Evolutionary conservation across 179 eudicot species (phyloP), one percentile per base, ranked within the genome.

Genomic region (Sideroxylon spinosum): DNA sequence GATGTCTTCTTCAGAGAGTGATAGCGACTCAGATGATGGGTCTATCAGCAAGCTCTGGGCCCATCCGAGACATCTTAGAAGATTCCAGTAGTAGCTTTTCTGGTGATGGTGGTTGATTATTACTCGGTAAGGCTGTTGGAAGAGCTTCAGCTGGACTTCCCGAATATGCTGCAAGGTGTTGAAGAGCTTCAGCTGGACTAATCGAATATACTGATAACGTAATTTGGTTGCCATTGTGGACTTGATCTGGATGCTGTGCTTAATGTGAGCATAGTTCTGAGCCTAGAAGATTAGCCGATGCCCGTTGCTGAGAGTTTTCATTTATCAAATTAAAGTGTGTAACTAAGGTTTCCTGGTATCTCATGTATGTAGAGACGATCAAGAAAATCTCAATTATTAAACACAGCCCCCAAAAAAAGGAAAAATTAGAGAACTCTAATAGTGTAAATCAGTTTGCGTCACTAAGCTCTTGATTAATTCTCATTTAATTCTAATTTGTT

Each of bases 1-100:
- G 50, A 62, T 71, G 17, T 55, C 81, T 71, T 86, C 90, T 63
- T 87, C 88, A 6, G 94, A 90, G n/a, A 87, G 88, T 75, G 96
- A 91, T 61, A 86, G 85, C 61, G 93, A 86, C 68, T 83, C 87
- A 56, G 91, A 91, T 62, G 92, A 81, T 49, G 88, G 71, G 25
- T 56, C 32, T 64, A 49, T 55, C 61, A 74, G 72, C 22, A 84
- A 73, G 86, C 81, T 87, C 26, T 87, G 92, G 95, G 84, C 87
- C 13, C 73, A 78, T 83, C 77, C 67, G 28, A 75, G 75, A 71
- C 70, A 22, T 20, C 74, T 68, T 67, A 32, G 25, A 0, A 28
- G 63, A 72, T 55, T 19, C 75, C 13, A 53, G 48, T 53, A 28
- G 63, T 72, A 72, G 63, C 63, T 9, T 56, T 28, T 28, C 46